Conservation (phyloP, 768 basidiomycete species). For the Hypholoma fasciculare region DNA sequence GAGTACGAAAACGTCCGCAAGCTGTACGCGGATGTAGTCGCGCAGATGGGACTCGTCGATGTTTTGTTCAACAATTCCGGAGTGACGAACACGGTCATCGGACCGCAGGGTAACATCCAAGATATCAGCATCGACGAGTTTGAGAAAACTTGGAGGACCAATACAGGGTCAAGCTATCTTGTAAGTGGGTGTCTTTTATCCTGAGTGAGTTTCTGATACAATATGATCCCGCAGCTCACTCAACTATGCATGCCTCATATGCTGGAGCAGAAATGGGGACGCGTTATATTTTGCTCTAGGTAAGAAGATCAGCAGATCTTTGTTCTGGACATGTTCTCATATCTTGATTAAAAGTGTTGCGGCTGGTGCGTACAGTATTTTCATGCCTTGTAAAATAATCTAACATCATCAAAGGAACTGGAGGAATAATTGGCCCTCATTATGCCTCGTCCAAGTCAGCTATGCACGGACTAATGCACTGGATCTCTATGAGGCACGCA, state of each 20-base stretch:
- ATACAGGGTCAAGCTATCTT: slow-evolving; percentile 46
- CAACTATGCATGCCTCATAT: slow-evolving; percentile 53
- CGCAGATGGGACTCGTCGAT: slow-evolving; percentile 45
- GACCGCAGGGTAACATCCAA: slow-evolving; percentile 45
- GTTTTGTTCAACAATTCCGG: slow-evolving; percentile 56
- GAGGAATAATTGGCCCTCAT: slow-evolving; percentile 56
- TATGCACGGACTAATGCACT: slow-evolving; percentile 53
- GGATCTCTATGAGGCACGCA: slow-evolving; percentile 51
- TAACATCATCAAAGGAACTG: slow-evolving; percentile 31
- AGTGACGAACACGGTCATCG: slow-evolving; percentile 38
- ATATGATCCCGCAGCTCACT: slow-evolving; percentile 35
- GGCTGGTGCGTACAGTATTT: slow-evolving; percentile 29
- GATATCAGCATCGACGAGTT: slow-evolving; percentile 43
- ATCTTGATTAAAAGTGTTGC: slow-evolving; percentile 36
- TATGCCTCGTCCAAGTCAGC: slow-evolving; percentile 59
- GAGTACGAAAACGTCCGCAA: slow-evolving; percentile 44
- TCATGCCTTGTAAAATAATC: background rate
- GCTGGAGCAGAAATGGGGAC: slow-evolving; percentile 47
- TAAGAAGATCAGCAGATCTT: slow-evolving; percentile 8
- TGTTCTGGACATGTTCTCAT: background rate
- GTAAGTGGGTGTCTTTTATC: slow-evolving; percentile 25
- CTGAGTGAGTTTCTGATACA: background rate
- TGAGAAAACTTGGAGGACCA: slow-evolving; percentile 47
- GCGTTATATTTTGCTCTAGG: slow-evolving; percentile 55
- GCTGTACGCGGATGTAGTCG: slow-evolving; percentile 43